Percentiles rank a stretch among this genome's conserved stretches.
phyloP scores from a whole-genome alignment of 208 protist genomes.

The Leishmania guyanensis region DNA sequence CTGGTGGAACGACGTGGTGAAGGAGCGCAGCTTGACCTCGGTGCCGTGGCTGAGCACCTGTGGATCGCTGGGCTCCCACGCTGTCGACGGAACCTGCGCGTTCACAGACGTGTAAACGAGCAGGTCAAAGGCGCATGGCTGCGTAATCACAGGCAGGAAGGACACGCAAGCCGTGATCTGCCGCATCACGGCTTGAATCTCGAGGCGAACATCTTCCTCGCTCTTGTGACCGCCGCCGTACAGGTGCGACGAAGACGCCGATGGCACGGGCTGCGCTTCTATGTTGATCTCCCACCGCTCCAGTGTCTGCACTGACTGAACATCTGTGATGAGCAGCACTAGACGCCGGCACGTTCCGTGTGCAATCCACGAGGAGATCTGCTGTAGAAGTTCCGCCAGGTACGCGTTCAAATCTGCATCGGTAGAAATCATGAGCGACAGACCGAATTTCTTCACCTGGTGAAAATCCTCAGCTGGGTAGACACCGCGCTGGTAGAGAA shows the following conservation, averaged over 20 bases:
- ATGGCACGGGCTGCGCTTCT: conserved; percentile 20
- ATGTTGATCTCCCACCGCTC: conserved; percentile 98
- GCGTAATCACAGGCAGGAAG: conserved; percentile 95
- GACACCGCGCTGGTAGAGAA: conserved; percentile 97
- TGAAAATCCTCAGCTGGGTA: conserved; percentile 97
- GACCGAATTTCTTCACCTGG: conserved; percentile 94
- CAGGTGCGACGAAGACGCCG: not conserved
- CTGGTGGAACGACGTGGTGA: conserved; percentile 93
- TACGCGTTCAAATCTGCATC: conserved; percentile 96
- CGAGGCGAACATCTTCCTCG: conserved; percentile 91
- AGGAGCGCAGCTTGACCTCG: conserved; percentile 95
- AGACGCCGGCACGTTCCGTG: conserved; percentile 92
- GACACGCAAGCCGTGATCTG: conserved; percentile 98
- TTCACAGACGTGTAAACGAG: conserved; percentile 93
- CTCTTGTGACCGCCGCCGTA: conserved; percentile 5
- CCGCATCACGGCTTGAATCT: conserved; percentile 96
- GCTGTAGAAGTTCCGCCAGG: conserved; percentile 94
- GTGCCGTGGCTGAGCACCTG: conserved; percentile 93
- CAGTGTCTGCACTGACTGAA: conserved; percentile 62
- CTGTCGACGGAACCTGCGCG: conserved; percentile 67
- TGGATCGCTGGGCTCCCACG: conserved; percentile 96
- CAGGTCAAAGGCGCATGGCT: conserved; percentile 91
- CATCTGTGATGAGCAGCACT: conserved; percentile 92
- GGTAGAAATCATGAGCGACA: conserved; percentile 94
- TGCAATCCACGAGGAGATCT: conserved; percentile 94